A percentile compares a stretch with the other conserved stretches of the same genome.
Conservation (phyloP, 2,329 filamentous ascomycete genomes). For the Epichloe hybrida region DNA sequence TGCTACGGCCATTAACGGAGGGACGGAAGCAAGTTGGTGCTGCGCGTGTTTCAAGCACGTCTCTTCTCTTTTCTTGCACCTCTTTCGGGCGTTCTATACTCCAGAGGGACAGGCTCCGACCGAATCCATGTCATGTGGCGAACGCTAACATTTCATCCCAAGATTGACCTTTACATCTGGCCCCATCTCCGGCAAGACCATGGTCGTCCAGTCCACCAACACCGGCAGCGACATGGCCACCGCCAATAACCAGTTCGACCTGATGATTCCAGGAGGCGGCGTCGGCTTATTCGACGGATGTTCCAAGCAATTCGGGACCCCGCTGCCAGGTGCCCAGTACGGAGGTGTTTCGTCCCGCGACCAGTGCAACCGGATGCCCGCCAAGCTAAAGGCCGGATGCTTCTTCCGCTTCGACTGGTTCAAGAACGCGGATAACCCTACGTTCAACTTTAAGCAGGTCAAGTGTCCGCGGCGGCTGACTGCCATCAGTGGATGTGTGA, state of each 20-base stretch:
- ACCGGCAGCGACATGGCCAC: conserved; percentile 27
- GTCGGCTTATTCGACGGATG: conserved; percentile 41
- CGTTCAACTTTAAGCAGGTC: conserved; percentile 40
- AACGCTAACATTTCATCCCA: not conserved
- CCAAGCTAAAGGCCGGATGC: conserved; percentile 41
- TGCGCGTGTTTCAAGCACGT: conserved; percentile 47
- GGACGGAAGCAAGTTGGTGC: conserved; percentile 48
- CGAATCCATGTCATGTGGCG: no score
- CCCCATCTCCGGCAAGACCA: conserved; percentile 42
- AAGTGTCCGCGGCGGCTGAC: conserved; percentile 38
- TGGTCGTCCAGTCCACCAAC: conserved; percentile 52
- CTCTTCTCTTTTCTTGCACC: not conserved
- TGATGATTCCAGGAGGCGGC: conserved; percentile 42
- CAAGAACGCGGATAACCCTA: conserved; percentile 42
- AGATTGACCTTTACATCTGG: conserved; percentile 37
- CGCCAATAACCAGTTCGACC: conserved; percentile 20
- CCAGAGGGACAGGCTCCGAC: no score
- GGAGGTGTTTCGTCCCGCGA: conserved; percentile 39
- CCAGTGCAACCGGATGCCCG: conserved; percentile 40
- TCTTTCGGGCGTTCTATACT: not conserved
- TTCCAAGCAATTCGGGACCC: conserved; percentile 30
- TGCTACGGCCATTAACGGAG: conserved; percentile 41
- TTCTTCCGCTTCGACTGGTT: conserved; percentile 55
- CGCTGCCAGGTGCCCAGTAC: conserved; percentile 35
- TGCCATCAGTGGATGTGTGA: conserved; percentile 23